Evolutionary conservation across 169 alveolate species (phyloP).

Genomic region (Plasmodium inui): DNA sequence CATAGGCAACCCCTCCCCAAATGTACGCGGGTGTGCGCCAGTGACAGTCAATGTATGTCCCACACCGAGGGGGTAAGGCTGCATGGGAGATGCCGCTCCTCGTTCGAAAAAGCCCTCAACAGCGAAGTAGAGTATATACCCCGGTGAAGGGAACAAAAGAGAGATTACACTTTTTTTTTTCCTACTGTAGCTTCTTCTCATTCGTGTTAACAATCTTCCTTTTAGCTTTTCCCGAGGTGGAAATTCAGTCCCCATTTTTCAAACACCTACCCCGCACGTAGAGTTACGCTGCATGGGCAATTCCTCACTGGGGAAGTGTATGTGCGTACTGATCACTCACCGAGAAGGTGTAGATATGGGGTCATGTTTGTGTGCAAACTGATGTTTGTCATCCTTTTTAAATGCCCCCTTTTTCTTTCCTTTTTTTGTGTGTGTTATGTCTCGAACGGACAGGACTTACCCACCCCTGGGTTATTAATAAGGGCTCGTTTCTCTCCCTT

Average conservation of each 20-base stretch:
- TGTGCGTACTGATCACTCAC: too few relatives aligned
- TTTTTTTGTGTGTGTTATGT: background rate
- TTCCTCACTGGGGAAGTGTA: too few relatives aligned
- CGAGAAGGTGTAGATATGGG: too few relatives aligned
- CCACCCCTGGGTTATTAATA: background rate
- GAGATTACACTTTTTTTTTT: background rate
- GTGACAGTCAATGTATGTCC: background rate
- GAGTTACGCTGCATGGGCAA: too few relatives aligned
- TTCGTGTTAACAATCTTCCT: too few relatives aligned
- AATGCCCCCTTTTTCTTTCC: too few relatives aligned
- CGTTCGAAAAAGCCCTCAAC: background rate
- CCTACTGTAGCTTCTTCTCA: background rate
- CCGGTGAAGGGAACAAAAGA: background rate
- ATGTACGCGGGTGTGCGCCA: background rate
- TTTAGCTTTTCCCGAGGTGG: too few relatives aligned
- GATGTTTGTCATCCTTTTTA: too few relatives aligned
- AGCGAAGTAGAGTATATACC: background rate
- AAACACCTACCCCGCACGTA: too few relatives aligned
- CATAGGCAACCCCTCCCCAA: background rate
- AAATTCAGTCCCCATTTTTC: too few relatives aligned
- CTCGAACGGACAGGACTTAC: background rate
- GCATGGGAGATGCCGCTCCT: background rate
- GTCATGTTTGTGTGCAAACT: too few relatives aligned
- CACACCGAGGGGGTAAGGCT: background rate
- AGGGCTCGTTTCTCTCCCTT: background rate